Percentiles rank a stretch among this genome's conserved stretches.
Evolutionary conservation across 805 yeast species (phyloP).

Genomic region (Grigorovia humatica): DNA sequence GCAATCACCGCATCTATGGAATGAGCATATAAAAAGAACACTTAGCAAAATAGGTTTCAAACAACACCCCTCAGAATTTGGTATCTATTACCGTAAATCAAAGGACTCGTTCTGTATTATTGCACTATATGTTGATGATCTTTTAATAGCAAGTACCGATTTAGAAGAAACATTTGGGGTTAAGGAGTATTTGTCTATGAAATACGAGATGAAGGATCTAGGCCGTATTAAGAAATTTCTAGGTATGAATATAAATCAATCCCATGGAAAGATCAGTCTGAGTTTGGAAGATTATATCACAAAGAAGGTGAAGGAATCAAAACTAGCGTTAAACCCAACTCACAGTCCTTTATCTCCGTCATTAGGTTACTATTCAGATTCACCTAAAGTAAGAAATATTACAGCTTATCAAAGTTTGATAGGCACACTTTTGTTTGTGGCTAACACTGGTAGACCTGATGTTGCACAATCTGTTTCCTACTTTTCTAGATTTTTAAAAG

Average conservation of each 20-base stretch:
- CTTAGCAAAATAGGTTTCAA: too few species aligned
- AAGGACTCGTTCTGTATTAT: too few species aligned
- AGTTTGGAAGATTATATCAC: conserved; percentile 1
- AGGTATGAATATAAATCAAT: conserved; percentile 4
- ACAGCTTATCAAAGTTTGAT: conserved; percentile 4
- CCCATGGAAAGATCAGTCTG: neutral
- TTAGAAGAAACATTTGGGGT: too few species aligned
- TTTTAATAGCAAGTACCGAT: too few species aligned
- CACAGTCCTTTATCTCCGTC: neutral
- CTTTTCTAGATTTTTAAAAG: conserved; percentile 3
- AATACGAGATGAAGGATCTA: conserved; percentile 5
- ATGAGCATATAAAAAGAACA: too few species aligned
- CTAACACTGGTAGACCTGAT: conserved; percentile 9
- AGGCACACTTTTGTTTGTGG: conserved; percentile 4
- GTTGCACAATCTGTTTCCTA: conserved; percentile 4
- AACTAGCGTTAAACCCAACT: neutral
- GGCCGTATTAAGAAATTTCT: conserved; percentile 4
- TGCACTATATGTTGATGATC: too few species aligned
- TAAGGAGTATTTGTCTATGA: too few species aligned
- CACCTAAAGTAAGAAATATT: neutral
- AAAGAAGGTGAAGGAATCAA: neutral
- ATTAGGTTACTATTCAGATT: neutral
- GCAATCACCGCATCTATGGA: too few species aligned
- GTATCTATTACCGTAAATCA: too few species aligned
- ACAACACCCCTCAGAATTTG: too few species aligned